Base-by-base conservation (phyloP, 768 basidiomycete genomes). In the Phanerodontia chrysosporium region DNA sequence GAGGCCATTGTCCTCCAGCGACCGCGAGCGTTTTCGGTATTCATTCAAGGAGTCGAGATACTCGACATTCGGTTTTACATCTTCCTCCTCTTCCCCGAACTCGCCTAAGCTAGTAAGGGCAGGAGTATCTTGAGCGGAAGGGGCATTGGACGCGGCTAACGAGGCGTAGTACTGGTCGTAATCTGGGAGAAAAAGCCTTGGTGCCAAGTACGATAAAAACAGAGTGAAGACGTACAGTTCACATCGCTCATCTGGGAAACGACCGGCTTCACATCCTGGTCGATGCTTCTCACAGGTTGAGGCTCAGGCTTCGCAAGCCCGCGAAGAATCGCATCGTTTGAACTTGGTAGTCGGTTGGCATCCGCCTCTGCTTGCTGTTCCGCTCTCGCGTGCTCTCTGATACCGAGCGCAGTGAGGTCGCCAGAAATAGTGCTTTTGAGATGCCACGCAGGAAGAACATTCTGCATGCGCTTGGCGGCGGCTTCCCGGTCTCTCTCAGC, bases 401-500 rank as follows among this genome's bases (percentile, higher is more conserved):
- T 81, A 21, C 94, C 93, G 42, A 95, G 78, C 22, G 92, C 89
- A 0, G 96, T 97, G 60, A 94, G 76, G 64, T 95, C 90, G 9
- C 95, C 94, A 3, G 93, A 87, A 61, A 99, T 93, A 2, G 97
- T 99, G 69, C 93, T 95, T 73, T 92, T 90, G 65, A 95, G 81
- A 76, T 97, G 92, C 97, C 97, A 99, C 13, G 89, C 79, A 0
- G 97, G 97, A 46, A 99, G 76, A 0, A 86, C 83, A 69, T 98
- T 98, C 75, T 98, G 95, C 69, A 88, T 83, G 58, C 92, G 75
- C 73, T 95, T 95, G 56, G 87, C 83, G 58, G 90, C 90, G 1
- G 90, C 89, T 71, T 95, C 85, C 22, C 83, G 84, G 64, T 91
- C 90, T 55, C 90, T 79, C 70, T 92, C 89, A 66, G 79, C 75